These are phyloP conservation scores for Globisporangium emineosum DNA, from an alignment of 352 stramenopile species.

Conservation along the genomic window DNA sequence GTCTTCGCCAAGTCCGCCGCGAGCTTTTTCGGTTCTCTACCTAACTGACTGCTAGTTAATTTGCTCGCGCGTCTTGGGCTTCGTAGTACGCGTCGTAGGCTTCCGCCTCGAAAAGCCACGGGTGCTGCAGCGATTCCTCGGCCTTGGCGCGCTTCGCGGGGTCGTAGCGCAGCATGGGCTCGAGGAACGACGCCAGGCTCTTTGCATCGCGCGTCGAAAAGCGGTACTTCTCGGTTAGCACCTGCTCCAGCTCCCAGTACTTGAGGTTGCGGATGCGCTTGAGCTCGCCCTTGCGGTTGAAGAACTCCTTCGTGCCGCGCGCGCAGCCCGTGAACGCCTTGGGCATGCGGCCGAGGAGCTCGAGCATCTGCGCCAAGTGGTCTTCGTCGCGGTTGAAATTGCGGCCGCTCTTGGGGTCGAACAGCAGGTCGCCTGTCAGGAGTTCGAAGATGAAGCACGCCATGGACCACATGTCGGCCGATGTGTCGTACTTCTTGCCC, in stretches of 20 bases:
- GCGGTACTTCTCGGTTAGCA: slow-evolving; percentile 97
- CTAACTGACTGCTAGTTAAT: slow-evolving; percentile 3
- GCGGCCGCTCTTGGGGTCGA: slow-evolving; percentile 94
- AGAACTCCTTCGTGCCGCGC: slow-evolving; percentile 94
- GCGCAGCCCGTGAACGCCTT: slow-evolving; percentile 82
- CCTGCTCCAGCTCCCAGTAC: slow-evolving; percentile 96
- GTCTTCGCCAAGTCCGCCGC: background rate
- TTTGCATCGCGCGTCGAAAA: slow-evolving; percentile 87
- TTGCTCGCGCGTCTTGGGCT: slow-evolving; percentile 15
- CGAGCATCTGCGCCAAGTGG: slow-evolving; percentile 99
- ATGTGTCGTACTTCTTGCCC: slow-evolving; percentile 97
- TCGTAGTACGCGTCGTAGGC: slow-evolving; percentile 16
- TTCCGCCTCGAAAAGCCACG: slow-evolving; percentile 80
- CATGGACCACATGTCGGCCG: slow-evolving; percentile 98
- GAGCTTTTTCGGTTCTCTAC: slow-evolving; percentile 5
- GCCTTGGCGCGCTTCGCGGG: slow-evolving; percentile 89
- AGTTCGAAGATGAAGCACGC: slow-evolving; percentile 99
- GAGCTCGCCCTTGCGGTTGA: slow-evolving; percentile 96
- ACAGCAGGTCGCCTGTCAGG: slow-evolving; percentile 98
- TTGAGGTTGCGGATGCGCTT: slow-evolving; percentile 98
- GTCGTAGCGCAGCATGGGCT: slow-evolving; percentile 91
- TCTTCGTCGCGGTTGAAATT: slow-evolving; percentile 92
- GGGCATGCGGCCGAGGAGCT: slow-evolving; percentile 96
- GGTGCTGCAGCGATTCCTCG: slow-evolving; percentile 91
- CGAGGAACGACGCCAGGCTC: slow-evolving; percentile 92